These are phyloP conservation scores for Ceratocystis destructans DNA, from an alignment of 2,329 filamentous ascomycete genomes.

Conservation along the genomic window DNA sequence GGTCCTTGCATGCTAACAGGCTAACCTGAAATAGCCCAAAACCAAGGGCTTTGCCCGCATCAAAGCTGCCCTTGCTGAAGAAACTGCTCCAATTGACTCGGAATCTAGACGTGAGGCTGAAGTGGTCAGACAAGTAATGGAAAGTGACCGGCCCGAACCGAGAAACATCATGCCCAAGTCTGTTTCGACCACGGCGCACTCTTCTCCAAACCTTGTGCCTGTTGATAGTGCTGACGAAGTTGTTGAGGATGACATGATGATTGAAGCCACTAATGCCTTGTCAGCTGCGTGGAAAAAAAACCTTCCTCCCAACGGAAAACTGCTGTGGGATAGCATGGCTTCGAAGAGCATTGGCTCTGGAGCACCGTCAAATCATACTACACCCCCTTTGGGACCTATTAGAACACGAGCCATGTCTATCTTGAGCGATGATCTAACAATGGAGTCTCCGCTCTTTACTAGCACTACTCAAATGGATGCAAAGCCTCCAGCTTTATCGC, in stretches of 20 bases:
- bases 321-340: constrained; percentile 15
- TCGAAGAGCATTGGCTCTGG: constrained; percentile 39
- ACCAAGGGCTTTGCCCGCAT: constrained; percentile 93
- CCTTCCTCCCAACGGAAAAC: constrained; percentile 11
- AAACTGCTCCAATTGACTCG: constrained; percentile 72
- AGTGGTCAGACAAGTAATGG: constrained; percentile 86
- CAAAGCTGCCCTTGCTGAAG: constrained; percentile 75
- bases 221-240: constrained; percentile 55
- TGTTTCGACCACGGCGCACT: constrained; percentile 44
- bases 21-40: constrained; percentile 53
- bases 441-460: constrained; percentile 50
- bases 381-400: constrained; percentile 52
- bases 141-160: constrained; percentile 60
- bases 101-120: constrained; percentile 86
- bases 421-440: constrained; percentile 55
- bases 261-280: constrained; percentile 34
- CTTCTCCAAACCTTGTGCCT: constrained; percentile 54
- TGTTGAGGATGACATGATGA: constrained; percentile 55
- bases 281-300: constrained; percentile 27
- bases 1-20: constrained; percentile 23
- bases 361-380: constrained; percentile 29
- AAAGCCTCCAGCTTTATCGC: constrained; percentile 13
- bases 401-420: constrained; percentile 47
- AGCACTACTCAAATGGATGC: not conserved
- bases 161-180: constrained; percentile 27